Base-by-base conservation (phyloP, 495 filamentous ascomycete genomes). In the Penicillium coffeae region DNA sequence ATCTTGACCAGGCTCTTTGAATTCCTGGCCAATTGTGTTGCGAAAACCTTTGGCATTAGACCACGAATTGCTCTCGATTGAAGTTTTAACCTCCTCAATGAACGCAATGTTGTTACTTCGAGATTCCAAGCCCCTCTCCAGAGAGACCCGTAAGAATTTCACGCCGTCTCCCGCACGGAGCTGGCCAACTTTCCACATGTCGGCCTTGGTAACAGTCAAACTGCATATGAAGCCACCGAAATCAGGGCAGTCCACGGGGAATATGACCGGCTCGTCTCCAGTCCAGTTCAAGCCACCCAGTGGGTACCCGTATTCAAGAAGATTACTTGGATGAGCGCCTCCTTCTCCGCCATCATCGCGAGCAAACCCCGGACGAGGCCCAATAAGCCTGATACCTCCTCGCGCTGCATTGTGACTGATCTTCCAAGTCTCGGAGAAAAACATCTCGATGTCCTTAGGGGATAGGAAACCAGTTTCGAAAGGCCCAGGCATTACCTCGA, bases 141-240 rank as follows among this genome's bases (percentile, higher is more conserved):
- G 55, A 7, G 76, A 71, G 3, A 76, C 70, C 14, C 64, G 57
- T 18, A 58, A 57, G 47, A 76, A 77, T 22, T 66, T 63, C 14
- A 82, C 58, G 4, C 69, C 75, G 52, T 82, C 73, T n/a, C 81
- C 81, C 15, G 80, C 72, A 46, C 76, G 79, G 10, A 85, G 61
- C 59, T 83, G 80, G 0, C 82, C 82, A 8, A 85, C 40, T 59
- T 78, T 77, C 78, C 79, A 84, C 20, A 76, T 59, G 21, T 81
- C 78, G 7, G 70, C 80, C 33, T 70, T 72, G 27, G 80, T 70
- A 13, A 81, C 68, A 0, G 79, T 83, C 3, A 73, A 75, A 8
- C 65, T 73, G 19, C 68, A 78, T 0, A 82, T 55, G 43, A 85
- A 81, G 1, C 80, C 80, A 13, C 82, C 82, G 32, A 84, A 72